A percentile compares a stretch with the other conserved stretches of the same genome.
phyloP scores from a whole-genome alignment of 2,329 filamentous ascomycete species.

The Corinectria fuckeliana region DNA sequence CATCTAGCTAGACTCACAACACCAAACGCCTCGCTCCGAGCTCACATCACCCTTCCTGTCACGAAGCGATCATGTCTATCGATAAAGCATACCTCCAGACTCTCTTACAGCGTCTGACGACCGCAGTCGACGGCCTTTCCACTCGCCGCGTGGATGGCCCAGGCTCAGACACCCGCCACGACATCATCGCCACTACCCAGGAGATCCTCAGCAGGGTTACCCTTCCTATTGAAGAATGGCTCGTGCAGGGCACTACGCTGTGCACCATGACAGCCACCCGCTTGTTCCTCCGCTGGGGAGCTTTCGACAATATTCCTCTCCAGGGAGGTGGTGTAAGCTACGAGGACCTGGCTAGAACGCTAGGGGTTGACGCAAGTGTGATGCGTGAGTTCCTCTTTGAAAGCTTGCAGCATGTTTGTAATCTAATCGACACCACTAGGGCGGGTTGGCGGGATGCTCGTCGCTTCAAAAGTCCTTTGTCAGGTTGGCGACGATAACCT shows the following conservation, averaged over 20 bases:
- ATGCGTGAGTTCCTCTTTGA: constrained; percentile 22
- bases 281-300: constrained; percentile 42
- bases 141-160: not conserved
- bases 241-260: constrained; percentile 2
- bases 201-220: constrained; percentile 8
- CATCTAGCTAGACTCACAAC: no score
- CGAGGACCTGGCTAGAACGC: constrained; percentile 35
- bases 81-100: not conserved
- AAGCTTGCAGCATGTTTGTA: not conserved
- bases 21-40: not conserved
- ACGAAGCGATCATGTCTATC: not conserved
- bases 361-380: constrained; percentile 37
- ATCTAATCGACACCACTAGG: not conserved
- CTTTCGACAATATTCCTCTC: constrained; percentile 41
- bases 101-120: not conserved
- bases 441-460: constrained; percentile 8
- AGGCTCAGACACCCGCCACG: not conserved
- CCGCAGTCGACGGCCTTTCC: constrained; percentile 1
- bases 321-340: constrained; percentile 37
- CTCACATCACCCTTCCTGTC: no score
- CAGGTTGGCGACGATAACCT: constrained; percentile 3
- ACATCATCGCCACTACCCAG: not conserved
- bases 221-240: constrained; percentile 13
- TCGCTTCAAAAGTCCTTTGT: constrained; percentile 7
- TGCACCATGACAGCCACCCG: constrained; percentile 29